Evolutionary conservation across 306 rosid species (phyloP).

Genomic region (Malus sylvestris): DNA sequence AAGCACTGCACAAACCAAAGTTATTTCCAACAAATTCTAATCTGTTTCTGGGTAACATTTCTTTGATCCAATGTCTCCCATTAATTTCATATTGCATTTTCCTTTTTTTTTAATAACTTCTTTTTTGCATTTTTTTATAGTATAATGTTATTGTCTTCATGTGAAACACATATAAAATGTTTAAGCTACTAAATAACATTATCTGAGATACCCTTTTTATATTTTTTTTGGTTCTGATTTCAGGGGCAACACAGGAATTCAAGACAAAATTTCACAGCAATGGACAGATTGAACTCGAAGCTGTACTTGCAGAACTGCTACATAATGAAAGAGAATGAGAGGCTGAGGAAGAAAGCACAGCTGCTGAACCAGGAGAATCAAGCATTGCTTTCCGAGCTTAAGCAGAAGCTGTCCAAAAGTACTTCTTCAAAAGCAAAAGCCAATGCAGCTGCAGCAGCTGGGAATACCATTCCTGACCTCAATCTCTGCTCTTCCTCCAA

Average conservation of each 20-base stretch:
- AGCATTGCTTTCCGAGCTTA: constrained; percentile 74
- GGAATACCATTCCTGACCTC: constrained; percentile 53
- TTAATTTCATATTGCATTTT: background rate
- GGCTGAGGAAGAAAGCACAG: constrained; percentile 93
- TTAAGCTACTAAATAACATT: background rate
- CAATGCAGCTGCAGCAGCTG: constrained; percentile 29
- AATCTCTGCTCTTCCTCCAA: constrained; percentile 45
- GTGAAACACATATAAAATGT: background rate
- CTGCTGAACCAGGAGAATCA: constrained; percentile 95
- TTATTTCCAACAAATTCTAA: background rate
- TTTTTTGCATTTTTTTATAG: background rate
- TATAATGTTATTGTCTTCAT: constrained; percentile 7
- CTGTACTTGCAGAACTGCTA: constrained; percentile 86
- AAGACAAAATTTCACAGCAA: constrained; percentile 12
- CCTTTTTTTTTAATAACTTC: background rate
- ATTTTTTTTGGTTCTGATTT: constrained; percentile 11
- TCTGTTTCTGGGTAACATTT: constrained; percentile 6
- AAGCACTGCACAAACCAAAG: constrained; percentile 22
- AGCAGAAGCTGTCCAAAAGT: constrained; percentile 72
- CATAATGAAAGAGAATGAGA: constrained; percentile 95
- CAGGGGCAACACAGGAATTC: constrained; percentile 18
- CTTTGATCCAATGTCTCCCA: background rate
- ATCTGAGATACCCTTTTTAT: constrained; percentile 11
- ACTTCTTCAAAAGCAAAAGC: constrained; percentile 24
- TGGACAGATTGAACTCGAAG: constrained; percentile 96